Percentiles rank a stretch among this genome's conserved stretches.
These are phyloP conservation scores for Termitomyces sp. DNA, from an alignment of 768 basidiomycete species.

Conservation along the genomic window DNA sequence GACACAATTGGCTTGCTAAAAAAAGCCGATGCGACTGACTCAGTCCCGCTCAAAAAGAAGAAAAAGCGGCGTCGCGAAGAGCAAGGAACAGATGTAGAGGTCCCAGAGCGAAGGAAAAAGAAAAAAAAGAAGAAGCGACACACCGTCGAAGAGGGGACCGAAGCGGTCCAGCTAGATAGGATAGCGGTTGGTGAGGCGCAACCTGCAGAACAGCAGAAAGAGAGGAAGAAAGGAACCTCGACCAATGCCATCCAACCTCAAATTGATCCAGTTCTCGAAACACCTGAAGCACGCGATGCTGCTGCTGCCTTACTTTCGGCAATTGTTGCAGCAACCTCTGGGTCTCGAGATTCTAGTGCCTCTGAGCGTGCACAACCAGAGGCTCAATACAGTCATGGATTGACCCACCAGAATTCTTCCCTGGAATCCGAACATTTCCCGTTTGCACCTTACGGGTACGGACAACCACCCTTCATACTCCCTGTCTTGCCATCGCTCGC, in stretches of 20 bases:
- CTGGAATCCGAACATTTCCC: constrained; percentile 27
- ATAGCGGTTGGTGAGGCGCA: neutral
- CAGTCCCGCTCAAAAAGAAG: constrained; percentile 30
- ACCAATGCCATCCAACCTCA: constrained; percentile 18
- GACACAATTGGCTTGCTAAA: neutral
- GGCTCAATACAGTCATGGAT: constrained; percentile 20
- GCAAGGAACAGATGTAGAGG: constrained; percentile 14
- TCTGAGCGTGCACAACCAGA: constrained; percentile 17
- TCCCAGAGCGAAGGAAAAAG: constrained; percentile 13
- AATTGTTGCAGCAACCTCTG: constrained; percentile 61
- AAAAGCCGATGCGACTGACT: neutral
- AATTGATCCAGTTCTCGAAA: constrained; percentile 17
- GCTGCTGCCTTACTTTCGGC: constrained; percentile 59
- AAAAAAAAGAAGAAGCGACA: constrained; percentile 37
- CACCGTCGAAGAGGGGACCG: constrained; percentile 22
- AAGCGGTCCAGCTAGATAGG: constrained; percentile 2
- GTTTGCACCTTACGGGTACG: constrained; percentile 26
- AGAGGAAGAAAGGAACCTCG: constrained; percentile 30
- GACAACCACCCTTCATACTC: constrained; percentile 18
- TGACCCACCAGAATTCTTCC: constrained; percentile 26
- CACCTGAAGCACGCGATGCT: constrained; percentile 39
- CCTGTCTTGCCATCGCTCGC: neutral
- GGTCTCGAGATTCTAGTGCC: constrained; percentile 28
- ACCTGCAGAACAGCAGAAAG: constrained; percentile 23
- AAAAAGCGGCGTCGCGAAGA: constrained; percentile 31